Evolutionary conservation across 805 yeast species (phyloP).

Genomic region (Spathaspora gorwiae): DNA sequence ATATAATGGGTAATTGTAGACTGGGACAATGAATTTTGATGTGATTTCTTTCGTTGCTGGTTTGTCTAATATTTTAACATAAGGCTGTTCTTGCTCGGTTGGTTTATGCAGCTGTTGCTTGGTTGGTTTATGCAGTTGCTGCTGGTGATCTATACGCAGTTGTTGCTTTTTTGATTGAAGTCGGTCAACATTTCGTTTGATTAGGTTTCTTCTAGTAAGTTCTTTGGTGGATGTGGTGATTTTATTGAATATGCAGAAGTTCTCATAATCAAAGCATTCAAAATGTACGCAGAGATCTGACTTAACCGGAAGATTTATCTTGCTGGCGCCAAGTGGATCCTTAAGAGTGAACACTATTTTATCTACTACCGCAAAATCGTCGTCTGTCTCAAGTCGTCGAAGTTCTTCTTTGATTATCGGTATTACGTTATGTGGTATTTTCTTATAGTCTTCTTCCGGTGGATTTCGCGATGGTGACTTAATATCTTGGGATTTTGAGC

Average conservation of each 20-base stretch:
- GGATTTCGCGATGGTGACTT: no score
- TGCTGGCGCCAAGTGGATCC: constrained; percentile 38
- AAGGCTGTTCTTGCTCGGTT: not conserved
- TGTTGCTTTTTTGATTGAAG: constrained; percentile 2
- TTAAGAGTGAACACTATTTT: constrained; percentile 32
- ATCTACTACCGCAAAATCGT: constrained; percentile 30
- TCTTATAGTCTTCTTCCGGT: constrained; percentile 12
- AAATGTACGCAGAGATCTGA: constrained; percentile 34
- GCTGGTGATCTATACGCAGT: not conserved
- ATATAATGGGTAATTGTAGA: constrained; percentile 21
- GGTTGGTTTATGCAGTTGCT: not conserved
- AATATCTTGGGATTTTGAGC: no score
- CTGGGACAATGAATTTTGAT: constrained; percentile 6
- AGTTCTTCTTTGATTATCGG: constrained; percentile 27
- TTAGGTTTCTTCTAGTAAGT: constrained; percentile 23
- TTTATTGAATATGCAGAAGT: constrained; percentile 35
- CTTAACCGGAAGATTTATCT: constrained; percentile 37
- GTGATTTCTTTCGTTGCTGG: not conserved
- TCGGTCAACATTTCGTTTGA: constrained; percentile 5
- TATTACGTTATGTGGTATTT: constrained; percentile 25
- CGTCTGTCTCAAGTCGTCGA: constrained; percentile 17
- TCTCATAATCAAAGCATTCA: constrained; percentile 42
- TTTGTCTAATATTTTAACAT: not conserved
- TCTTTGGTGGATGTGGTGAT: constrained; percentile 26
- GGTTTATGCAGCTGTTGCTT: not conserved